Evolutionary conservation across 345 rosid genomes (phyloP), one percentile per base, ranked within the genome.

Genomic region (Erysimum cheiranthoides): DNA sequence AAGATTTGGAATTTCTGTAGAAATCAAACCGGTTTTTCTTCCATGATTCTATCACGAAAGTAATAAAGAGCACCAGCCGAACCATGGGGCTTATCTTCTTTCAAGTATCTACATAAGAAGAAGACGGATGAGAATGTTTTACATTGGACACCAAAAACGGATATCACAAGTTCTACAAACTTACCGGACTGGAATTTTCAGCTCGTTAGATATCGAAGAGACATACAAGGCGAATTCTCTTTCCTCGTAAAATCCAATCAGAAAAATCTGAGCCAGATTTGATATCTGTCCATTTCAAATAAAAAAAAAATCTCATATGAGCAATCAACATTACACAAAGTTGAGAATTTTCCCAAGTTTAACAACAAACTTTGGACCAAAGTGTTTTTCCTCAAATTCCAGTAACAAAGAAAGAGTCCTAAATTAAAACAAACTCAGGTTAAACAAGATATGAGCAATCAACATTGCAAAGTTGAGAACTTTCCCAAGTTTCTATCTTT

Each of bases 21-120:
- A 49, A 54, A 73, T 9, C 73, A 45, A 64, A 92, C 97, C 80
- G 91, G 97, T 57, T 71, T 69, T 12, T 92, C 96, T 82, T 90
- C 97, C 96, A 90, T 87, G 76, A 92, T 87, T 13, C 79, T 54
- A 38, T 87, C 84, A 49, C 89, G 83, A 64, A 90, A 92, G 79
- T 86, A 79, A 78, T 85, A 87, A 71, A 92, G 92, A 45, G 90
- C 93, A 72, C 97, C 97, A 64, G 97, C 97, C 0, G 92, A 92
- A 69, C 97, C 97, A 61, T 85, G 91, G 2, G 96, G 96, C 52
- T 83, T 88, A 73, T 90, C 90, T 83, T 92, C 97, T 79, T 86
- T 90, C 85, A 88, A 83, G 84, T 92, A 92, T 70, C 80, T 76
- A 47, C 66, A 56, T 5, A 63, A 72, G 21, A 60, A 25, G 66